A percentile compares a stretch with the other conserved stretches of the same genome.
Conservation (phyloP, 140 eudicot genomes). For the Senecio squalidus region DNA sequence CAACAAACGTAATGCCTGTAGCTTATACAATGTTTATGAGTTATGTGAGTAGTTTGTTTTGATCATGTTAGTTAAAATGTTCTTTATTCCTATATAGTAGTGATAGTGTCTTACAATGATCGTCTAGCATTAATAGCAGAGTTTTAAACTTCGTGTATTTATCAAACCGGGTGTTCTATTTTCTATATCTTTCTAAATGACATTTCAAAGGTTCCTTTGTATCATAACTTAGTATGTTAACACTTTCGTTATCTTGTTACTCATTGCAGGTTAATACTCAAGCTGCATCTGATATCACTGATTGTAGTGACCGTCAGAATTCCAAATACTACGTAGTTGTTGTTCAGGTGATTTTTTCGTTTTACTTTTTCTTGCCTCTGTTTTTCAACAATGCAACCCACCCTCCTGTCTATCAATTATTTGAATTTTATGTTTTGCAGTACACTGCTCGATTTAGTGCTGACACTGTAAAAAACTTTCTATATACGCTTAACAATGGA, state of each 20-base stretch:
- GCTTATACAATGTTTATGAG: background rate
- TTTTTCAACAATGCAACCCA: constrained; percentile 7
- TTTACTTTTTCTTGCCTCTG: background rate
- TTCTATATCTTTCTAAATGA: too few species aligned
- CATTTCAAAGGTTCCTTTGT: too few species aligned
- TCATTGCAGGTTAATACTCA: constrained; percentile 79
- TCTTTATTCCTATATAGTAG: too few species aligned
- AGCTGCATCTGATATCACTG: constrained; percentile 67
- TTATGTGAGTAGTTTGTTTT: background rate
- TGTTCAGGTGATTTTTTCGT: constrained; percentile 56
- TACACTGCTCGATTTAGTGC: constrained; percentile 95
- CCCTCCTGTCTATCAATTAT: background rate
- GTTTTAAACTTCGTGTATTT: background rate
- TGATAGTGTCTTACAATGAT: background rate
- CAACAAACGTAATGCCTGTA: background rate
- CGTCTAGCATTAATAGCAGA: background rate
- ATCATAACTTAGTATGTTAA: too few species aligned
- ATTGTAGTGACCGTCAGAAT: constrained; percentile 76
- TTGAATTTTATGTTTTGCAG: constrained; percentile 33
- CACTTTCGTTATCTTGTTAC: background rate
- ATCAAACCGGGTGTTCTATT: too few species aligned
- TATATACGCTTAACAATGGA: constrained; percentile 75
- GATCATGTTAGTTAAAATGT: too few species aligned
- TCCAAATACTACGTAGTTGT: constrained; percentile 92
- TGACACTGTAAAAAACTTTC: constrained; percentile 75